Percentiles rank a stretch among this genome's conserved stretches.
Conservation (phyloP, 805 yeast species). For the Suhomyces faveliae region DNA sequence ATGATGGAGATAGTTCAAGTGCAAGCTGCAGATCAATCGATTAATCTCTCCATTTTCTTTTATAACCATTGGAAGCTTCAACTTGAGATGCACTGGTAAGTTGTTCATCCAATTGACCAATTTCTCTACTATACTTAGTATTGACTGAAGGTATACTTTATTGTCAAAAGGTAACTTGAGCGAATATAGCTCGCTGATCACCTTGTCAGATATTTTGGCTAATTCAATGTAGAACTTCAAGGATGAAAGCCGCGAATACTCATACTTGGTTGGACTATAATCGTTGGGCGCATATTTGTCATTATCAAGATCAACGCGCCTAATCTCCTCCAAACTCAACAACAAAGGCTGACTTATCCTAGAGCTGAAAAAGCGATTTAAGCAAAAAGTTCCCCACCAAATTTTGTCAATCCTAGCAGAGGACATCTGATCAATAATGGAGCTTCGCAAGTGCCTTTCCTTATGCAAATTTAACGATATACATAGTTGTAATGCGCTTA, state of each 20-base stretch:
- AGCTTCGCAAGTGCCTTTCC: conserved; percentile 10
- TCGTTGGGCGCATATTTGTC: background rate
- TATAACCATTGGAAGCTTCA: conserved; percentile 14
- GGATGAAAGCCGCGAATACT: conserved; percentile 2
- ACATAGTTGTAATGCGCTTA: conserved; percentile 26
- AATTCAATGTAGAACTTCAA: conserved; percentile 21
- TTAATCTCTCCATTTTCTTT: conserved; percentile 9
- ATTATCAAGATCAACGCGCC: conserved; percentile 2
- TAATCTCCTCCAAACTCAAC: conserved; percentile 19
- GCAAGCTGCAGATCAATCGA: conserved; percentile 24
- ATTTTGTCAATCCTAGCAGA: conserved; percentile 9
- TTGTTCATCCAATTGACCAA: conserved; percentile 22
- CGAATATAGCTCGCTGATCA: conserved; percentile 21
- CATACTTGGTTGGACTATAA: background rate
- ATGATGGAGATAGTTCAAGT: conserved; percentile 29
- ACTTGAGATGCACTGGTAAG: conserved; percentile 18
- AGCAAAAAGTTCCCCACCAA: conserved; percentile 28
- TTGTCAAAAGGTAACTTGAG: conserved; percentile 14
- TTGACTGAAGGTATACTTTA: conserved; percentile 16
- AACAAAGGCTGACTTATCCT: conserved; percentile 28
- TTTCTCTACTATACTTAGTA: conserved; percentile 13
- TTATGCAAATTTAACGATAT: conserved; percentile 27
- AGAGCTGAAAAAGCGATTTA: conserved; percentile 23
- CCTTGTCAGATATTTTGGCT: conserved; percentile 25
- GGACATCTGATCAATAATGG: conserved; percentile 7